A percentile compares a stretch with the other conserved stretches of the same genome.
Evolutionary conservation across 2,329 filamentous ascomycete species (phyloP).

Genomic region (Rhynchosporium graminicola): DNA sequence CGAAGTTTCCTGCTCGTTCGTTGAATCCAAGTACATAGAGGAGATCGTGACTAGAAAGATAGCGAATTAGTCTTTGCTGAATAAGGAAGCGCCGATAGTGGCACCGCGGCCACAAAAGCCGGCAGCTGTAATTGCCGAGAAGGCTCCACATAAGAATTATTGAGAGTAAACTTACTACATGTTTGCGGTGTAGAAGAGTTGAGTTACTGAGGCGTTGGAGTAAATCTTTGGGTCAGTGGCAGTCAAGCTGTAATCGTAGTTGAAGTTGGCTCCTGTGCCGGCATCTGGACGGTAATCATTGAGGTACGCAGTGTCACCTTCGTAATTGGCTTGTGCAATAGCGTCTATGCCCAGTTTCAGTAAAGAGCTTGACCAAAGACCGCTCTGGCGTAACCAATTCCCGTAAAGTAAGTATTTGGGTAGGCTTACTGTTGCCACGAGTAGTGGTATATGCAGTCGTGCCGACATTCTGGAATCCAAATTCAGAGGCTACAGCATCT

Average conservation of each 20-base stretch:
- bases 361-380: too few relatives aligned
- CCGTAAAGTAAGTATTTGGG: not conserved
- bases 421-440: constrained; percentile 51
- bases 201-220: constrained; percentile 55
- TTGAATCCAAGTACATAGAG: constrained; percentile 59
- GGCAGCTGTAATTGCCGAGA: too few relatives aligned
- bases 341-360: constrained; percentile 41
- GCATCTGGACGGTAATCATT: constrained; percentile 53
- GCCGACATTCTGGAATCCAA: constrained; percentile 56
- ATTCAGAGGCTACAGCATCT: constrained; percentile 48
- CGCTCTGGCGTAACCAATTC: too few relatives aligned
- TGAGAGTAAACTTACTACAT: constrained; percentile 41
- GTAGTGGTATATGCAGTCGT: constrained; percentile 52
- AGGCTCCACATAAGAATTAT: too few relatives aligned
- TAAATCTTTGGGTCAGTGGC: constrained; percentile 46
- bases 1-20: constrained; percentile 61
- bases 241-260: constrained; percentile 46
- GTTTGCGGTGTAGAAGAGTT: constrained; percentile 63
- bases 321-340: constrained; percentile 55
- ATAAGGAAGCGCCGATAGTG: too few relatives aligned
- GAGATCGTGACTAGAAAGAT: constrained; percentile 49
- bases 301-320: constrained; percentile 47
- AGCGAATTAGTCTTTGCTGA: not conserved
- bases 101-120: too few relatives aligned
- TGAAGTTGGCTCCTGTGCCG: constrained; percentile 44